Percentiles rank a stretch among this genome's conserved stretches.
phyloP scores from a whole-genome alignment of 2,329 filamentous ascomycete species.

The Fusarium devonianum region DNA sequence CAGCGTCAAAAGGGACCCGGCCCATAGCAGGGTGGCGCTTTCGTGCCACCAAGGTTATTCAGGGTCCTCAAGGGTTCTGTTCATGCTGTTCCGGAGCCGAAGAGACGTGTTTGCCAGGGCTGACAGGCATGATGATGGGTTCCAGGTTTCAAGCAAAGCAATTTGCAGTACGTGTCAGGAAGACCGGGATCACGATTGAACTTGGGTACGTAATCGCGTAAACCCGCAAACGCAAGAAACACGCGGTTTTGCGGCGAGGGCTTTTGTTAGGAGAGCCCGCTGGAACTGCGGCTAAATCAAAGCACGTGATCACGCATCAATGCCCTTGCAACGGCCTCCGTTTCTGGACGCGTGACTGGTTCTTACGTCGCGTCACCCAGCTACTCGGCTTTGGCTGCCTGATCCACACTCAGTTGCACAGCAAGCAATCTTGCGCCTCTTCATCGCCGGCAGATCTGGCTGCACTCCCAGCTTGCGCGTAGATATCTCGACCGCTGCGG shows the following conservation, averaged over 20 bases:
- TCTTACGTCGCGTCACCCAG: slow-evolving; percentile 24
- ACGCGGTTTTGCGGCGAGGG: too few species aligned
- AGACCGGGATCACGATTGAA: too few species aligned
- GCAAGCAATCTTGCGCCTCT: slow-evolving; percentile 1
- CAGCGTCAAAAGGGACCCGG: slow-evolving; percentile 9
- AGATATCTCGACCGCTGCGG: slow-evolving; percentile 1
- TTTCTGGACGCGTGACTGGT: slow-evolving; percentile 23
- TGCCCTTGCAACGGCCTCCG: too few species aligned
- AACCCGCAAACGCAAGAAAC: too few species aligned
- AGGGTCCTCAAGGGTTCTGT: slow-evolving; percentile 15
- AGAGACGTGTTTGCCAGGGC: slow-evolving; percentile 17
- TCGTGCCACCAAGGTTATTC: not conserved
- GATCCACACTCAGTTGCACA: slow-evolving; percentile 6
- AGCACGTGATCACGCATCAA: slow-evolving; percentile 32
- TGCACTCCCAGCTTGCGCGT: not conserved
- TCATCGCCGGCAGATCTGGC: not conserved
- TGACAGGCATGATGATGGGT: not conserved
- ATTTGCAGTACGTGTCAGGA: slow-evolving; percentile 4
- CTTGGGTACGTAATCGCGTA: too few species aligned
- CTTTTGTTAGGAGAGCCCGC: slow-evolving; percentile 7
- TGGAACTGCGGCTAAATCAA: slow-evolving; percentile 6
- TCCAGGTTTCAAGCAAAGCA: not conserved
- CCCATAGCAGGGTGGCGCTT: slow-evolving; percentile 7
- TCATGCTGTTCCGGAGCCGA: slow-evolving; percentile 23
- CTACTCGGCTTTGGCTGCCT: slow-evolving; percentile 8